Percentiles rank a stretch among this genome's conserved stretches.
These are phyloP conservation scores for Coemansia aciculifera DNA, from an alignment of 192 early-diverging fungal species.

Conservation along the genomic window DNA sequence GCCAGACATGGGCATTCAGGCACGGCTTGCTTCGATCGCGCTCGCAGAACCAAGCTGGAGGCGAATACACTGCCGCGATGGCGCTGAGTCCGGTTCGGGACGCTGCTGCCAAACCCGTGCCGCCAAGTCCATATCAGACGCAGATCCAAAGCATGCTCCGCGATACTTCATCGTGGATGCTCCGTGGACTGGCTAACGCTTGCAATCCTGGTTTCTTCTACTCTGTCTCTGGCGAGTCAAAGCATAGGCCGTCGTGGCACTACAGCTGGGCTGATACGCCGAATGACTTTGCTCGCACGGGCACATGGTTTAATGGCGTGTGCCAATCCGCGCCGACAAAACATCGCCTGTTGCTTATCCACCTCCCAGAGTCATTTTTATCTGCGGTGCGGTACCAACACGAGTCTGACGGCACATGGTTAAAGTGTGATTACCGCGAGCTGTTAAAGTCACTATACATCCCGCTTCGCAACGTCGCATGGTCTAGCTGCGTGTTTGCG, in stretches of 20 bases:
- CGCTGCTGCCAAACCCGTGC: slow-evolving; percentile 13
- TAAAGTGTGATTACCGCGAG: slow-evolving; percentile 38
- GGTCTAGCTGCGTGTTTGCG: slow-evolving; percentile 47
- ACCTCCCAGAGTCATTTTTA: slow-evolving; percentile 44
- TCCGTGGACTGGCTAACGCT: slow-evolving; percentile 35
- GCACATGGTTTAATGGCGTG: slow-evolving; percentile 33
- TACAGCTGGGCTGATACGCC: slow-evolving; percentile 50
- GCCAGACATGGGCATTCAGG: slow-evolving; percentile 40
- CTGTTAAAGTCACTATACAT: slow-evolving; percentile 33
- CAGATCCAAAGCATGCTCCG: slow-evolving; percentile 21
- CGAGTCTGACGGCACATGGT: slow-evolving; percentile 21
- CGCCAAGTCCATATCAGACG: slow-evolving; percentile 23
- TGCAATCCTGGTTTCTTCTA: slow-evolving; percentile 30
- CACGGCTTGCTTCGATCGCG: slow-evolving; percentile 29
- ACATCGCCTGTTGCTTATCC: slow-evolving; percentile 38
- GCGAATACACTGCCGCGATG: slow-evolving; percentile 20
- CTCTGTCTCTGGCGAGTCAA: slow-evolving; percentile 6
- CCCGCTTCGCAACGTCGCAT: slow-evolving; percentile 30
- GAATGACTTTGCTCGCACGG: slow-evolving; percentile 29
- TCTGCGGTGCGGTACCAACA: slow-evolving; percentile 14
- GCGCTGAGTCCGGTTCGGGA: slow-evolving; percentile 26
- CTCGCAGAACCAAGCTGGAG: slow-evolving; percentile 27
- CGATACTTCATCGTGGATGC: slow-evolving; percentile 43
- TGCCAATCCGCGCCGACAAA: slow-evolving; percentile 9
- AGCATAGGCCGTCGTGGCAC: slow-evolving; percentile 30